Percentiles rank a stretch among this genome's conserved stretches.
These are phyloP conservation scores for Pistacia integerrima DNA, from an alignment of 345 rosid species.

Conservation along the genomic window DNA sequence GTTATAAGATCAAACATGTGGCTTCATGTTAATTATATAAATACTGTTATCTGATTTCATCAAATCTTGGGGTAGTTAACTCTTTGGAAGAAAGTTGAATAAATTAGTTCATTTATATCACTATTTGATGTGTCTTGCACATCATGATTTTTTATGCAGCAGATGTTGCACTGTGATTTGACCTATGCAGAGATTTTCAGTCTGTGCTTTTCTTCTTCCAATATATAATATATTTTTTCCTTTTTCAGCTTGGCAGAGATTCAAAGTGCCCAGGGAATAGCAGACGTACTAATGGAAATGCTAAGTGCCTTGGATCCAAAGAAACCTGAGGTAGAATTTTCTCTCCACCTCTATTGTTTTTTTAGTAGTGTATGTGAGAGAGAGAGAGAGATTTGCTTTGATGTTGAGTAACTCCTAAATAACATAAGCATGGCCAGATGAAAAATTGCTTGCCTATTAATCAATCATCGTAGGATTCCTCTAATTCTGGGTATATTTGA, in stretches of 20 bases:
- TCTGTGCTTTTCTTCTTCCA: neutral
- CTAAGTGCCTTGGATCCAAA: constrained; percentile 85
- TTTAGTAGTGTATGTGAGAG: neutral
- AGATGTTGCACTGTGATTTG: neutral
- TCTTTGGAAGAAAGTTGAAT: neutral
- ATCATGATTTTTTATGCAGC: too few species aligned
- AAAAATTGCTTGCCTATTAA: neutral
- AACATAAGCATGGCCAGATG: neutral
- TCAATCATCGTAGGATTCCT: neutral
- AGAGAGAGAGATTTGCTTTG: neutral
- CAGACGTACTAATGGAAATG: constrained; percentile 83
- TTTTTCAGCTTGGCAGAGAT: constrained; percentile 71
- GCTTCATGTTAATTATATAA: neutral
- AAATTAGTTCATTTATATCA: too few species aligned
- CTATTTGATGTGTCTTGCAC: neutral
- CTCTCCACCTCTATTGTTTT: neutral
- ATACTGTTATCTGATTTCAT: neutral
- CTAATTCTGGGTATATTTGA: constrained; percentile 25
- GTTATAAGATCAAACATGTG: neutral
- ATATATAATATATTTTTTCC: neutral
- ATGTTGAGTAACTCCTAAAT: neutral
- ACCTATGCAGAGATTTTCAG: neutral
- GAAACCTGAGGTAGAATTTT: constrained; percentile 61
- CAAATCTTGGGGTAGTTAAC: neutral
- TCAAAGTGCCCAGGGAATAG: constrained; percentile 69